phyloP scores from a whole-genome alignment of 257 asterid species.

The Fraxinus anomala region DNA sequence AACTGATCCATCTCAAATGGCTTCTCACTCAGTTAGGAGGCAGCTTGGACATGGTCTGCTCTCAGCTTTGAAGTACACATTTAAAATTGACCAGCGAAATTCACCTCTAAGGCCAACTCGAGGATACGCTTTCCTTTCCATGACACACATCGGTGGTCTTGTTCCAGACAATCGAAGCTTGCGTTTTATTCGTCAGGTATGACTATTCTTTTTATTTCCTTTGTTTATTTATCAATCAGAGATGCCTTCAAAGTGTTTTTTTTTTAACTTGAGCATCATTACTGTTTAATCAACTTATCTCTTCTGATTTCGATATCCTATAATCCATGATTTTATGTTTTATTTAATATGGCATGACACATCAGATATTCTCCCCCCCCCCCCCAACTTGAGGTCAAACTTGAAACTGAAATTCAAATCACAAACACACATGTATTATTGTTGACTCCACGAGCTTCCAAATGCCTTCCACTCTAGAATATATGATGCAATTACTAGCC shows the following conservation, averaged over 20 bases:
- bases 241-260: not conserved
- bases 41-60: constrained; percentile 90
- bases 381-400: constrained; percentile 3
- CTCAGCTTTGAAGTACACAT: constrained; percentile 77
- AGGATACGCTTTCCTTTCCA: constrained; percentile 82
- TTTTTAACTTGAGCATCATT: constrained; percentile 3
- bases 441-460: not conserved
- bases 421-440: not conserved
- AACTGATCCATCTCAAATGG: constrained; percentile 86
- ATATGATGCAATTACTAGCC: constrained; percentile 7
- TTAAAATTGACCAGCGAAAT: constrained; percentile 76
- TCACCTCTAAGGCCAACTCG: constrained; percentile 83
- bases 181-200: constrained; percentile 90
- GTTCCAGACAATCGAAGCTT: constrained; percentile 78
- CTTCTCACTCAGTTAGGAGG: constrained; percentile 87
- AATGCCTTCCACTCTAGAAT: not conserved
- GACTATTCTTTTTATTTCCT: not conserved
- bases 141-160: constrained; percentile 84
- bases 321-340: not conserved
- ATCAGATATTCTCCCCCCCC: constrained; percentile 4
- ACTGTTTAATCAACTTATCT: not conserved
- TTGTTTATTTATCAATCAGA: constrained; percentile 4
- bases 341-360: not conserved
- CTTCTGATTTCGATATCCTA: not conserved
- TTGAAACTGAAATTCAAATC: not conserved